Conservation (phyloP, 1,284 basidiomycete genomes). For the Tranzscheliella williamsii region DNA sequence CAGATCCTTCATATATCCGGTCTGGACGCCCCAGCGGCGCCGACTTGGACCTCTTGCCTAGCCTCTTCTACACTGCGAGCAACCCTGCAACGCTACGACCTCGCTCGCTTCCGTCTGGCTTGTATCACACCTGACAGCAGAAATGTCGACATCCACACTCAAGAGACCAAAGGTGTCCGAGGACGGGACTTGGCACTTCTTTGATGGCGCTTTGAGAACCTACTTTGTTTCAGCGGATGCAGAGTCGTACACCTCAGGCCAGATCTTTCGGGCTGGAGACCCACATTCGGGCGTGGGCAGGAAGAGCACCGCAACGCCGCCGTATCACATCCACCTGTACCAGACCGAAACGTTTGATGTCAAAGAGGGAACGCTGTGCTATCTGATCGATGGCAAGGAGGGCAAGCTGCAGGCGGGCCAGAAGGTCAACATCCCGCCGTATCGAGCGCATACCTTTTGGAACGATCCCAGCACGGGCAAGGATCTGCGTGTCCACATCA, state of each 20-base stretch:
- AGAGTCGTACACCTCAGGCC: conserved; percentile 42
- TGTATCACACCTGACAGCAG: too few species aligned
- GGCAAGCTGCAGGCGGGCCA: conserved; percentile 55
- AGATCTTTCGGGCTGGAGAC: conserved; percentile 53
- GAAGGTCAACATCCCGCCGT: conserved; percentile 52
- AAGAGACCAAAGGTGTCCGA: conserved; percentile 29
- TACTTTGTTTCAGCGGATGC: conserved; percentile 17
- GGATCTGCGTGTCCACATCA: conserved; percentile 58
- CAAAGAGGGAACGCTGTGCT: conserved; percentile 52
- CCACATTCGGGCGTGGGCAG: conserved; percentile 51
- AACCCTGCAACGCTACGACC: too few species aligned
- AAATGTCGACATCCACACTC: conserved; percentile 3
- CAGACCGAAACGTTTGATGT: conserved; percentile 59
- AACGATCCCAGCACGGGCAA: conserved; percentile 37
- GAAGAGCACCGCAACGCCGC: conserved; percentile 55
- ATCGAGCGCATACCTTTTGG: conserved; percentile 60
- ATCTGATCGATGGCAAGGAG: conserved; percentile 56
- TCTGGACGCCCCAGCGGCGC: too few species aligned
- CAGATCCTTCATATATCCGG: too few species aligned
- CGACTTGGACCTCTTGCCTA: too few species aligned
- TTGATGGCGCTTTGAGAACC: conserved; percentile 38
- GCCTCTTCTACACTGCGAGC: too few species aligned
- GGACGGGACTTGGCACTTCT: conserved; percentile 42
- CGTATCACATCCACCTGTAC: conserved; percentile 58
- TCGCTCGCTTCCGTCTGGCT: too few species aligned